phyloP scores from a whole-genome alignment of 495 filamentous ascomycete species.

The Aspergillus heteromorphus region DNA sequence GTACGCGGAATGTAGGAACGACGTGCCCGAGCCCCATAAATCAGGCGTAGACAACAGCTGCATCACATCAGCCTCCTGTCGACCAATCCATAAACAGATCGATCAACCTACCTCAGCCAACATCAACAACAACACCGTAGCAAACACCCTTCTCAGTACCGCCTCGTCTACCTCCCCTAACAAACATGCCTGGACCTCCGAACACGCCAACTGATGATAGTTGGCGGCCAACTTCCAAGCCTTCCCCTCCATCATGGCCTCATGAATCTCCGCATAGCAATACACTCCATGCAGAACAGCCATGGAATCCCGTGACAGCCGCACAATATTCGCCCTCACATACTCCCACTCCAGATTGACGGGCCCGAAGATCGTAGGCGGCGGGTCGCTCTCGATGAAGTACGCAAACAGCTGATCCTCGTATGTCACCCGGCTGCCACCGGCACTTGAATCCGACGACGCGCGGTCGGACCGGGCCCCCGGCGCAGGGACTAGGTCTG shows the following conservation, averaged over 20 bases:
- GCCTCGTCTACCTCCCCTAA: conserved; percentile 24
- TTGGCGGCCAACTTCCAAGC: conserved; percentile 28
- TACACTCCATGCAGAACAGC: conserved; percentile 30
- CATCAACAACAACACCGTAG: conserved; percentile 34
- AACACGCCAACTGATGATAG: conserved; percentile 30
- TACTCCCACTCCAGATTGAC: conserved; percentile 35
- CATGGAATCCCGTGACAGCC: conserved; percentile 22
- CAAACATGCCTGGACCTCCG: conserved; percentile 30
- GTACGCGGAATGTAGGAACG: conserved; percentile 33
- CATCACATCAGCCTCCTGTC: background rate
- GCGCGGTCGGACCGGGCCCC: background rate
- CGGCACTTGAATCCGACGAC: background rate
- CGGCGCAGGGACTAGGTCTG: background rate
- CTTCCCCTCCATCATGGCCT: conserved; percentile 25
- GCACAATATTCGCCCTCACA: conserved; percentile 22
- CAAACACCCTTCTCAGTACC: conserved; percentile 25
- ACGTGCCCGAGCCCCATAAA: conserved; percentile 24
- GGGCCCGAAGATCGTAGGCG: conserved; percentile 33
- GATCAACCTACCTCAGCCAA: conserved; percentile 35
- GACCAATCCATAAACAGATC: too few relatives aligned
- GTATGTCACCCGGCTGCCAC: conserved; percentile 15
- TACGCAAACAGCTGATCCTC: conserved; percentile 32
- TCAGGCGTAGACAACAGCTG: conserved; percentile 29
- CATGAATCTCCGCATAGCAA: conserved; percentile 34
- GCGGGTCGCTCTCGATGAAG: conserved; percentile 28